phyloP scores from a whole-genome alignment of 768 basidiomycete genomes.

The Termitomyces sp. region DNA sequence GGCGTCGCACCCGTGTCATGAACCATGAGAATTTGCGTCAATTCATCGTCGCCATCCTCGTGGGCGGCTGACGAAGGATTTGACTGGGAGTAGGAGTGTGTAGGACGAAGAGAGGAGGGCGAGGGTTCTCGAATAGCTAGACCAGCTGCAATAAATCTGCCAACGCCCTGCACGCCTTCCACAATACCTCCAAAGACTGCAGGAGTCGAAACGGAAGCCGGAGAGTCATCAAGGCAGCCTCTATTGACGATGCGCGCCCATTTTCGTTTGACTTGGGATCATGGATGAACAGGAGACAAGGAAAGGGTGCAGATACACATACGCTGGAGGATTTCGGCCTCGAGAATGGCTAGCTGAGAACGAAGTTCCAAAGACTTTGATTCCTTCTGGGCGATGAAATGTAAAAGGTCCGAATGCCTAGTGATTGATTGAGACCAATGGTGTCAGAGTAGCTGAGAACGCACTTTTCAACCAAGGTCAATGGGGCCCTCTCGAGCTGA shows the following conservation, averaged over 20 bases:
- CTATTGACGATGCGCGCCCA: constrained; percentile 79
- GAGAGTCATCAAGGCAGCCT: constrained; percentile 32
- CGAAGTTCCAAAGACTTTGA: constrained; percentile 78
- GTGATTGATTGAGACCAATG: neutral
- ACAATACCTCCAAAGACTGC: constrained; percentile 55
- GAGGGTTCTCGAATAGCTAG: constrained; percentile 19
- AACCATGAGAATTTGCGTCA: constrained; percentile 33
- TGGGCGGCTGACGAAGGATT: constrained; percentile 12
- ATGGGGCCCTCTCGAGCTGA: constrained; percentile 32
- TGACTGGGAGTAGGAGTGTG: constrained; percentile 9
- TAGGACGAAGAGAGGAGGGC: constrained; percentile 1
- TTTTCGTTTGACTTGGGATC: constrained; percentile 61
- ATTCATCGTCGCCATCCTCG: constrained; percentile 16
- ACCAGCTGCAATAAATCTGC: constrained; percentile 51
- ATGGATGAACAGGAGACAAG: neutral
- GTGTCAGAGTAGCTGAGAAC: constrained; percentile 18
- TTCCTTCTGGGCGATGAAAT: constrained; percentile 84
- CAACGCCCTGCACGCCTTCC: constrained; percentile 57
- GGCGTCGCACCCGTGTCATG: constrained; percentile 46
- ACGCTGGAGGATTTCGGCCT: constrained; percentile 67
- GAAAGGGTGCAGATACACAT: constrained; percentile 16
- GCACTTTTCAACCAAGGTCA: constrained; percentile 70
- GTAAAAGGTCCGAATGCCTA: constrained; percentile 79
- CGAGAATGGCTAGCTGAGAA: constrained; percentile 65
- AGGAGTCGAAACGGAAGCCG: constrained; percentile 13